phyloP scores from a whole-genome alignment of 1,284 basidiomycete genomes.

The Pseudozyma hubeiensis region DNA sequence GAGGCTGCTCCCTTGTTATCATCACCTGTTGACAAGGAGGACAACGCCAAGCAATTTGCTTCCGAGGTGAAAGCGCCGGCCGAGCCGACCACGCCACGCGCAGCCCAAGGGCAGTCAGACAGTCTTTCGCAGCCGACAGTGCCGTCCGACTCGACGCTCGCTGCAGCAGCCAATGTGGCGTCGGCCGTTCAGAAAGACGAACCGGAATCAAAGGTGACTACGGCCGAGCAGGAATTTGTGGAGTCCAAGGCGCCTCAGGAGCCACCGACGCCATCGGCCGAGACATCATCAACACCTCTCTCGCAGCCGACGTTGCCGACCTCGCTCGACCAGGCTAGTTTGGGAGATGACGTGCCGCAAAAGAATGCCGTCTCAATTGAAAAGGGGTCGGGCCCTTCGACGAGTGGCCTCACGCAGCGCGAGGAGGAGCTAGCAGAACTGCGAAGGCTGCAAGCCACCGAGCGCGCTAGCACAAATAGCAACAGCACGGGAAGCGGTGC shows the following conservation, averaged over 20 bases:
- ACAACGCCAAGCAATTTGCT: conserved; percentile 37
- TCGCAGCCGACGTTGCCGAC: conserved; percentile 45
- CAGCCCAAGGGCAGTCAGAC: conserved; percentile 15
- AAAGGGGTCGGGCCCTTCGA: conserved; percentile 25
- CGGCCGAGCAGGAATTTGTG: conserved; percentile 35
- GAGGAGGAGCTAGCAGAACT: conserved; percentile 47
- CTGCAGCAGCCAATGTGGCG: conserved; percentile 17
- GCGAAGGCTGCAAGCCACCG: conserved; percentile 41
- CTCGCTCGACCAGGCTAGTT: conserved; percentile 24
- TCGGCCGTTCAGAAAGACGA: conserved; percentile 7
- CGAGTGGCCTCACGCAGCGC: conserved; percentile 28
- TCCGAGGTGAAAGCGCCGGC: conserved; percentile 44
- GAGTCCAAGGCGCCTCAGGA: conserved; percentile 34
- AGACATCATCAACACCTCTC: conserved; percentile 4
- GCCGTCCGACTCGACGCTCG: conserved; percentile 36
- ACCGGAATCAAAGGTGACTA: conserved; percentile 18
- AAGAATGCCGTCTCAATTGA: conserved; percentile 34
- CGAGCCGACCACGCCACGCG: conserved; percentile 35
- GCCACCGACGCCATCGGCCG: conserved; percentile 15
- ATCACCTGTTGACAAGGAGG: conserved; percentile 2
- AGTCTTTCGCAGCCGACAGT: conserved; percentile 44
- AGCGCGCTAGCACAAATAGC: conserved; percentile 18
- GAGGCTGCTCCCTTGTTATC: conserved; percentile 3
- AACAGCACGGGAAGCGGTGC: conserved; percentile 9
- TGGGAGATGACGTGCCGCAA: conserved; percentile 7